A percentile compares a stretch with the other conserved stretches of the same genome.
These are phyloP conservation scores for Heliosperma pusillum DNA, from an alignment of 148 eudicot species.

Conservation along the genomic window DNA sequence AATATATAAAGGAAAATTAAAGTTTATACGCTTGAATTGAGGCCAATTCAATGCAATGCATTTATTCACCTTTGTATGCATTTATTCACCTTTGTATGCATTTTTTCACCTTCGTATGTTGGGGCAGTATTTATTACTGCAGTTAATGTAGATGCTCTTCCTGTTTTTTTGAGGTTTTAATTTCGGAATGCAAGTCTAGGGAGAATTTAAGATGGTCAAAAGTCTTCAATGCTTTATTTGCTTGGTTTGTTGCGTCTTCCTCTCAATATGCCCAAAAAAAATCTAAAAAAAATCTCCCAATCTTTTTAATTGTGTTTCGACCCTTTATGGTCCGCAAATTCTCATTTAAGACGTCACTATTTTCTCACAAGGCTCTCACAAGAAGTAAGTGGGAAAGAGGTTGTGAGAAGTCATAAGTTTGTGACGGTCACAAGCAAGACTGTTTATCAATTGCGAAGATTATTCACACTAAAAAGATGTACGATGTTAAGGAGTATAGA, in stretches of 20 bases:
- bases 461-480: background rate
- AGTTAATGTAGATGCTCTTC: background rate
- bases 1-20: no score
- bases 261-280: background rate
- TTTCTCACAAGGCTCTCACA: no score
- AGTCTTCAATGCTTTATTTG: background rate
- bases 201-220: constrained; percentile 20
- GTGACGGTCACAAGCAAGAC: no score
- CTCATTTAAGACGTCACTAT: no score
- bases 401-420: no score
- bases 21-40: no score
- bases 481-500: no score
- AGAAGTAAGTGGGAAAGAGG: no score
- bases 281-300: background rate
- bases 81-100: background rate
- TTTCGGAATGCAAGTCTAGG: background rate
- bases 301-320: background rate
- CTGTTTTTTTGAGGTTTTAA: constrained; percentile 16
- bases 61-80: no score
- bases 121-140: constrained; percentile 18
- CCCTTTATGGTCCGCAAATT: background rate
- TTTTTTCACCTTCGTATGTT: constrained; percentile 14
- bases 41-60: no score
- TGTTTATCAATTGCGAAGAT: no score
- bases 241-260: constrained; percentile 6